Evolutionary conservation across 2,329 filamentous ascomycete genomes (phyloP).

Genomic region (Coniochaeta ligniaria): DNA sequence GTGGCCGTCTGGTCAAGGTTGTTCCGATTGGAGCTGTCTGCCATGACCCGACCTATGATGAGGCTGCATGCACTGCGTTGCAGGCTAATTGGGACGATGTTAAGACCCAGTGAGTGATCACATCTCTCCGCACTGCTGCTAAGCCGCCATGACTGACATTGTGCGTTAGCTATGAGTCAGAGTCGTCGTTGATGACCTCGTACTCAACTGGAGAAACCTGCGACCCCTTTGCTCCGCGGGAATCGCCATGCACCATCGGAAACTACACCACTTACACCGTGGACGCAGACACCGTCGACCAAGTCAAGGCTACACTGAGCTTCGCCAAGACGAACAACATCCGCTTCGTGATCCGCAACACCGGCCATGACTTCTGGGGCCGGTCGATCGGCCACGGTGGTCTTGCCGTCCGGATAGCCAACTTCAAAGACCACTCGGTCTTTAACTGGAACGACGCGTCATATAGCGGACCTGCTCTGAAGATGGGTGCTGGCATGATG

Average conservation of each 20-base stretch:
- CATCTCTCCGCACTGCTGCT: not conserved
- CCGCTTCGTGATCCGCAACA: slow-evolving; percentile 34
- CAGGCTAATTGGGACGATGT: slow-evolving; percentile 15
- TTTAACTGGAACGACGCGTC: slow-evolving; percentile 12
- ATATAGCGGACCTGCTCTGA: slow-evolving; percentile 17
- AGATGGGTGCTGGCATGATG: slow-evolving; percentile 17
- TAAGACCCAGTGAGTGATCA: slow-evolving; percentile 16
- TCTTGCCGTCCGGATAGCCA: slow-evolving; percentile 22
- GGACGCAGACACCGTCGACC: slow-evolving; percentile 5
- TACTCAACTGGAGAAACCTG: slow-evolving; percentile 21
- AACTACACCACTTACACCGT: slow-evolving; percentile 21
- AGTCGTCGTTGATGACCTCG: slow-evolving; percentile 22
- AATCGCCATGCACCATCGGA: slow-evolving; percentile 26
- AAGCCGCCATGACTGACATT: not conserved
- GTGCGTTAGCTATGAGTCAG: slow-evolving; percentile 13
- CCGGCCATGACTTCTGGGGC: slow-evolving; percentile 32
- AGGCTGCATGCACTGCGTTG: slow-evolving; percentile 28
- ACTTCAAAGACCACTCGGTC: slow-evolving; percentile 18
- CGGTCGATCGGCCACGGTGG: slow-evolving; percentile 19
- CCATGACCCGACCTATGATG: slow-evolving; percentile 30
- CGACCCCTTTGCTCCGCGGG: slow-evolving; percentile 20
- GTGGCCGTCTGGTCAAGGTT: slow-evolving; percentile 34
- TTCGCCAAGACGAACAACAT: slow-evolving; percentile 27
- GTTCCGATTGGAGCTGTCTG: slow-evolving; percentile 37
- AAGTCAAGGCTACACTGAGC: slow-evolving; percentile 19